Percentiles rank a stretch among this genome's conserved stretches.
Evolutionary conservation across 805 yeast species (phyloP).

Genomic region (Monosporozyma solicola): DNA sequence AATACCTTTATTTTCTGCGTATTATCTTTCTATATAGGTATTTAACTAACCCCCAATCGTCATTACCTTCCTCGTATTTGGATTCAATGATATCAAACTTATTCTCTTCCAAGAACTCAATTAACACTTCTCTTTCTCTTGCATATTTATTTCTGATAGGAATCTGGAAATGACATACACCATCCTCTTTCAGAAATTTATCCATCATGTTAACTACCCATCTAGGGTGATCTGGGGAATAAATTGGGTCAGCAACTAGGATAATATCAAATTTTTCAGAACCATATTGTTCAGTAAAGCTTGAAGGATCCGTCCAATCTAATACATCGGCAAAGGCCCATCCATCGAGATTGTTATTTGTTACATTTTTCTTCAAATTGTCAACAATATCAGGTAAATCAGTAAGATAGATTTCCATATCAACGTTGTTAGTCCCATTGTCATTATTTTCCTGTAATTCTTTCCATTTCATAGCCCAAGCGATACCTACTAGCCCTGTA

Average conservation of each 20-base stretch:
- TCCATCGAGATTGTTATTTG: conserved; percentile 36
- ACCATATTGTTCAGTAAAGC: conserved; percentile 28
- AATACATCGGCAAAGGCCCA: conserved; percentile 40
- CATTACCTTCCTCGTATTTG: conserved; percentile 55
- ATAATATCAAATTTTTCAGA: conserved; percentile 44
- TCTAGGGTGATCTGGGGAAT: conserved; percentile 71
- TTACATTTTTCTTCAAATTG: conserved; percentile 53
- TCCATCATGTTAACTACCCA: conserved; percentile 57
- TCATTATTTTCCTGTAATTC: conserved; percentile 29
- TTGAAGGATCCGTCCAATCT: conserved; percentile 70
- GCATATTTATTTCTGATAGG: conserved; percentile 67
- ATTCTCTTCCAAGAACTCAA: conserved; percentile 40
- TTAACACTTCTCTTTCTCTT: conserved; percentile 51
- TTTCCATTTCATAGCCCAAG: conserved; percentile 34
- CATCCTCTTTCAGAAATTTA: conserved; percentile 37
- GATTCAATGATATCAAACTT: conserved; percentile 26
- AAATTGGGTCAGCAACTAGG: conserved; percentile 80
- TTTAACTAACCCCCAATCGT: conserved; percentile 72
- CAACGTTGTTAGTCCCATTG: conserved; percentile 13
- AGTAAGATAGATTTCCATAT: conserved; percentile 47
- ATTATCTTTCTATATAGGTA: conserved; percentile 38
- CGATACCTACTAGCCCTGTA: conserved; percentile 83
- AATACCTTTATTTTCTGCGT: conserved; percentile 8
- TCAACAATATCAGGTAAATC: conserved; percentile 72
- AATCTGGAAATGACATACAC: conserved; percentile 53